Evolutionary conservation across 1,139 yeast species (phyloP).

Genomic region (Scheffersomyces segobiensis): DNA sequence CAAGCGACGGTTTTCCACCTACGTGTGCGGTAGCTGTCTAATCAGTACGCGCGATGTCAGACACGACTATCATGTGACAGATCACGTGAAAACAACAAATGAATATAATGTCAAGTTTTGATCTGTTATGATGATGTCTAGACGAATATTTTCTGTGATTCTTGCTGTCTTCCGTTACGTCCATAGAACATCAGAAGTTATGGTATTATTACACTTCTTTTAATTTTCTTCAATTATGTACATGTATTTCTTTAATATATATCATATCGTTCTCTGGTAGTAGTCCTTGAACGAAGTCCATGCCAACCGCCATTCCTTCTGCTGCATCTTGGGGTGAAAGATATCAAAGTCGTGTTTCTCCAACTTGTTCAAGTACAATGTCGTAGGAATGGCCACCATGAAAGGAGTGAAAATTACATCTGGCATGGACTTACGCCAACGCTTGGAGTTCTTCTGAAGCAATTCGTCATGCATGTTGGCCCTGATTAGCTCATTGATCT

Average conservation of each 20-base stretch:
- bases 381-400: slow-evolving; percentile 67
- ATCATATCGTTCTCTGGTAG: slow-evolving; percentile 38
- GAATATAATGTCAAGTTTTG: neutral
- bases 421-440: slow-evolving; percentile 54
- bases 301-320: slow-evolving; percentile 72
- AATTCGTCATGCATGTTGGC: slow-evolving; percentile 27
- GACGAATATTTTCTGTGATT: neutral
- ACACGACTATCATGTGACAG: neutral
- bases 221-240: neutral
- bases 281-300: slow-evolving; percentile 63
- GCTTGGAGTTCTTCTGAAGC: slow-evolving; percentile 29
- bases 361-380: slow-evolving; percentile 58
- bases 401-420: slow-evolving; percentile 69
- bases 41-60: neutral
- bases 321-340: slow-evolving; percentile 46
- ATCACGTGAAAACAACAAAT: neutral
- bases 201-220: neutral
- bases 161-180: neutral
- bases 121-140: too few species aligned
- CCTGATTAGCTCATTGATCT: slow-evolving; percentile 28
- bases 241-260: neutral
- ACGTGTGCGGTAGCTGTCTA: neutral
- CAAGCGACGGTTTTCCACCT: neutral
- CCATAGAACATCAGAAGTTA: neutral
- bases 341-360: slow-evolving; percentile 69